A percentile compares a stretch with the other conserved stretches of the same genome.
Conservation (phyloP, 768 basidiomycete species). For the Tylopilus intermedius region DNA sequence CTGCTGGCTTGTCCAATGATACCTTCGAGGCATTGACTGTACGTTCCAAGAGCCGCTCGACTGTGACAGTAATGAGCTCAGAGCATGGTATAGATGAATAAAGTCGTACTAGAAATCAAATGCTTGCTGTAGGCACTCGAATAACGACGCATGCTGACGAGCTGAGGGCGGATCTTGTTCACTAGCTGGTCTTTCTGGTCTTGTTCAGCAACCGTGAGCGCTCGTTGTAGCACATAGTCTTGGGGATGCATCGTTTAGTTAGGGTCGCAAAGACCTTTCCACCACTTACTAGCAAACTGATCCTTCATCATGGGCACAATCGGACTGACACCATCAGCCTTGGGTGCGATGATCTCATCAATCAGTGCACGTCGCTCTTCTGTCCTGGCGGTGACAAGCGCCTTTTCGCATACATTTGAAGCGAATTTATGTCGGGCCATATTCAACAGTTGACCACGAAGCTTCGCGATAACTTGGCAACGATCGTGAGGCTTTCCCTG, state of each 20-base stretch:
- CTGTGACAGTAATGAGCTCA: conserved; percentile 32
- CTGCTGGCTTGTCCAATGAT: conserved; percentile 26
- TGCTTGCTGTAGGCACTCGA: conserved; percentile 77
- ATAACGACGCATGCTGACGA: conserved; percentile 65
- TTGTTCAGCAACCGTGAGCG: conserved; percentile 61
- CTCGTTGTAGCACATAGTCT: conserved; percentile 88
- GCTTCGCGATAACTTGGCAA: conserved; percentile 55
- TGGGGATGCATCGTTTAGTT: not conserved
- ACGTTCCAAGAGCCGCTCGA: conserved; percentile 66
- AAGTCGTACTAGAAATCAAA: conserved; percentile 64
- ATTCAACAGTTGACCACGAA: conserved; percentile 72
- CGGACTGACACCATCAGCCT: conserved; percentile 60
- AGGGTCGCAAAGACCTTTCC: not conserved
- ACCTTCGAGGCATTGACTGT: conserved; percentile 30
- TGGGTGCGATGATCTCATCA: conserved; percentile 71
- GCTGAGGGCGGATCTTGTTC: conserved; percentile 57
- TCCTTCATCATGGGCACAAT: conserved; percentile 79
- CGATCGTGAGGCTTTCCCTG: conserved; percentile 70
- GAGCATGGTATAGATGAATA: not conserved
- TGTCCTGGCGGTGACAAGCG: conserved; percentile 58
- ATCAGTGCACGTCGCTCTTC: conserved; percentile 67
- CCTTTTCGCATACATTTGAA: conserved; percentile 94
- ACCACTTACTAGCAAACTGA: conserved; percentile 77
- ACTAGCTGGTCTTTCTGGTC: conserved; percentile 68
- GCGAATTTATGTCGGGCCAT: conserved; percentile 90